Conservation (phyloP, 164 flowering plant genomes). For the Aristolochia contorta region DNA sequence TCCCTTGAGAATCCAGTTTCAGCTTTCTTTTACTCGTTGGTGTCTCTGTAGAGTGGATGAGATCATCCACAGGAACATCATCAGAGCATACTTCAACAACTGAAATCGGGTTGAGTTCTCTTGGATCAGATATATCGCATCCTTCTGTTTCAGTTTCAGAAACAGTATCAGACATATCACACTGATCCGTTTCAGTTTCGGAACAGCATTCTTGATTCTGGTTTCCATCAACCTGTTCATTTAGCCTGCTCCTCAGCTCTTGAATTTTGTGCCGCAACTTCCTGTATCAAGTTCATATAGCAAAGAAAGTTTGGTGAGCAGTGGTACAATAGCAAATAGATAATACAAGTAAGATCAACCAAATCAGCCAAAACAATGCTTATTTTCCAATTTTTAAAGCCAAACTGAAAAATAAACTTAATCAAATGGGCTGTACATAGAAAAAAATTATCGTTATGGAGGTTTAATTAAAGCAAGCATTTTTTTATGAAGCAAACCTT, state of each 20-base stretch:
- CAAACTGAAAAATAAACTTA: too few species aligned
- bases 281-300: constrained; percentile 29
- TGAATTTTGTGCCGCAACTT: constrained; percentile 49
- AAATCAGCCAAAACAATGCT: too few species aligned
- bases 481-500: constrained; percentile 31
- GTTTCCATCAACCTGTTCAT: constrained; percentile 20
- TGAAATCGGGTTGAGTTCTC: constrained; percentile 10
- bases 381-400: too few species aligned
- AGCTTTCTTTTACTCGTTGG: constrained; percentile 18
- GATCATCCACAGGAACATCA: constrained; percentile 47
- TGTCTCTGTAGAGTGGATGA: constrained; percentile 20
- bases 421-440: too few species aligned
- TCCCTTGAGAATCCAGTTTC: constrained; percentile 5
- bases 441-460: too few species aligned
- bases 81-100: constrained; percentile 32
- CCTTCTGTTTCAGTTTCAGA: too few species aligned
- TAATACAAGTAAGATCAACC: too few species aligned
- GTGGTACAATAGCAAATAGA: too few species aligned
- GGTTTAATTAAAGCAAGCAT: neutral
- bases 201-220: constrained; percentile 43
- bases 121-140: constrained; percentile 15
- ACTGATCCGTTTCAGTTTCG: constrained; percentile 74
- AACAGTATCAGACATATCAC: constrained; percentile 23
- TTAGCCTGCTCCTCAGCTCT: constrained; percentile 31
- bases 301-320: neutral